A percentile compares a stretch with the other conserved stretches of the same genome.
Conservation (phyloP, 768 basidiomycete genomes). For the Tricholoma sp. region DNA sequence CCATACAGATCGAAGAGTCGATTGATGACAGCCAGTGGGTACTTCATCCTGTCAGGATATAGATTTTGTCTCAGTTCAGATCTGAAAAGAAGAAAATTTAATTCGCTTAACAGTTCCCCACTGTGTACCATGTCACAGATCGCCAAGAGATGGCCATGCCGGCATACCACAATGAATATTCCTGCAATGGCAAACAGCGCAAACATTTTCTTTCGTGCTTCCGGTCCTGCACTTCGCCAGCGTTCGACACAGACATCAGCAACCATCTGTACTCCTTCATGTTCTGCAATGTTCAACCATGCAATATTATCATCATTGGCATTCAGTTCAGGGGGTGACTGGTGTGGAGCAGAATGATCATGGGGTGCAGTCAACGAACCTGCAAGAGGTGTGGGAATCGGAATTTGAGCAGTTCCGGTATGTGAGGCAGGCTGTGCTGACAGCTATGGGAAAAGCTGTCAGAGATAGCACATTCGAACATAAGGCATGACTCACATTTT, state of each 20-base stretch:
- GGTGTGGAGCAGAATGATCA: not conserved
- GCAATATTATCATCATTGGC: slow-evolving; percentile 6
- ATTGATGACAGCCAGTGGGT: slow-evolving; percentile 20
- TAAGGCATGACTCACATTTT: not conserved
- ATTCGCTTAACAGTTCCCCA: not conserved
- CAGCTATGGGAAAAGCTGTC: not conserved
- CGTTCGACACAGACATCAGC: too few species aligned
- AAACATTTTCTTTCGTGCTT: slow-evolving; percentile 19
- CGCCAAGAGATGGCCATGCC: slow-evolving; percentile 21
- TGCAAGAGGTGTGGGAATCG: not conserved
- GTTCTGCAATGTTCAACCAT: slow-evolving; percentile 16
- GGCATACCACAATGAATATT: slow-evolving; percentile 22
- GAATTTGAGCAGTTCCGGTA: not conserved
- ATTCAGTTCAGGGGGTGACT: not conserved
- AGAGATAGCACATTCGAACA: not conserved
- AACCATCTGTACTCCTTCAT: slow-evolving; percentile 6
- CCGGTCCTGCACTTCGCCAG: too few species aligned
- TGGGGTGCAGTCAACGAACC: not conserved
- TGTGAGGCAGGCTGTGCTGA: too few species aligned
- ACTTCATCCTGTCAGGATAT: too few species aligned
- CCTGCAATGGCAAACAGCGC: slow-evolving; percentile 11
- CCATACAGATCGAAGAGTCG: slow-evolving; percentile 18
- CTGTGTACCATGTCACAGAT: slow-evolving; percentile 17
- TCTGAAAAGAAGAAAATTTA: not conserved
- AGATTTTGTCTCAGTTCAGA: not conserved